Percentiles rank a stretch among this genome's conserved stretches.
Evolutionary conservation across 129 eudicot species (phyloP).

Genomic region (Centaurea solstitialis): DNA sequence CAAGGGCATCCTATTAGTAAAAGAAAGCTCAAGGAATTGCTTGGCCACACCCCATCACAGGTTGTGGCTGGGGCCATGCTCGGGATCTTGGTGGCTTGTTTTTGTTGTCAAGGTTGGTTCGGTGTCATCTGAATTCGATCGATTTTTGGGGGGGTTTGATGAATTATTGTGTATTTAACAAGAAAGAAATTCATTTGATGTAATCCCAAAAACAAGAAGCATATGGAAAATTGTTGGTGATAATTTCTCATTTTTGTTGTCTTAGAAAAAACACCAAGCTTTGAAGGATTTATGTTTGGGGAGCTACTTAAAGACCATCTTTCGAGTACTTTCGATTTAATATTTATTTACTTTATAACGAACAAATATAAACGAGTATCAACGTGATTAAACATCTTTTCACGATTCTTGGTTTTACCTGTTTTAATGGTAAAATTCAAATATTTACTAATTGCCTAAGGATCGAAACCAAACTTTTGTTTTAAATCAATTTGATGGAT

Average conservation of each 20-base stretch:
- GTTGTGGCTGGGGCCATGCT: slow-evolving; percentile 87
- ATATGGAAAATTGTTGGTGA: background rate
- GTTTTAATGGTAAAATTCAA: background rate
- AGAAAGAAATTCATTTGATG: background rate
- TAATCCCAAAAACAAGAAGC: background rate
- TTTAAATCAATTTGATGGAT: background rate
- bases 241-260: background rate
- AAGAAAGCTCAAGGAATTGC: slow-evolving; percentile 91
- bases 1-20: slow-evolving; percentile 96
- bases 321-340: too few species aligned
- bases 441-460: too few species aligned
- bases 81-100: slow-evolving; percentile 73
- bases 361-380: too few species aligned
- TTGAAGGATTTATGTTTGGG: too few species aligned
- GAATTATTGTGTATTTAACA: slow-evolving; percentile 7
- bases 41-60: slow-evolving; percentile 92
- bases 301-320: too few species aligned
- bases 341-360: too few species aligned
- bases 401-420: too few species aligned
- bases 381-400: too few species aligned
- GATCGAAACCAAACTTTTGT: too few species aligned
- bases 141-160: background rate
- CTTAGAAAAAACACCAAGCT: too few species aligned
- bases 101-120: slow-evolving; percentile 60
- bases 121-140: slow-evolving; percentile 27